Evolutionary conservation across 768 basidiomycete species (phyloP).

Genomic region (Cantharellus cinnabarinus): DNA sequence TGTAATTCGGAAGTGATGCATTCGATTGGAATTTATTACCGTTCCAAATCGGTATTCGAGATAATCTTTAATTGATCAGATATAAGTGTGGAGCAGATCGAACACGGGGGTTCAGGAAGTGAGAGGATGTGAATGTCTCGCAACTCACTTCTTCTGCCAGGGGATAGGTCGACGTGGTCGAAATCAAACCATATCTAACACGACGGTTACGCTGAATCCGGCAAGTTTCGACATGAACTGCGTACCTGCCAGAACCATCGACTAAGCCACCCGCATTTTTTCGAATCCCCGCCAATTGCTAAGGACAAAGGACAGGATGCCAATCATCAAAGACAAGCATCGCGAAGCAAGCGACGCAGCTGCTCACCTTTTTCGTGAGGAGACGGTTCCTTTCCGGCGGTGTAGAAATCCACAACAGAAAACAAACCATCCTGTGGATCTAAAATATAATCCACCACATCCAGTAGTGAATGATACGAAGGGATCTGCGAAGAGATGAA

Average conservation of each 20-base stretch:
- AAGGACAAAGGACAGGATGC: background rate
- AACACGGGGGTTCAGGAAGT: background rate
- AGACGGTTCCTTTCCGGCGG: conserved; percentile 32
- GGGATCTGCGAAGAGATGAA: conserved; percentile 25
- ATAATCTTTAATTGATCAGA: conserved; percentile 18
- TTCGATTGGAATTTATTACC: conserved; percentile 14
- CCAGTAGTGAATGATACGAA: conserved; percentile 42
- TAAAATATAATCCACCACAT: conserved; percentile 44
- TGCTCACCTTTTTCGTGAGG: conserved; percentile 25
- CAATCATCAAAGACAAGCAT: background rate
- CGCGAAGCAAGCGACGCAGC: background rate
- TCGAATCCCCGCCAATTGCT: conserved; percentile 38
- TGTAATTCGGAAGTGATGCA: background rate
- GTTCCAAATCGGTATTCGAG: conserved; percentile 65
- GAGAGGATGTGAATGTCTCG: background rate
- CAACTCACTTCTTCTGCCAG: background rate
- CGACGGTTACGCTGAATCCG: background rate
- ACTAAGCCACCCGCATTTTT: conserved; percentile 42
- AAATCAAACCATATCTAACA: conserved; percentile 36
- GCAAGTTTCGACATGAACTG: background rate
- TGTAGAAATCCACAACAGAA: conserved; percentile 58
- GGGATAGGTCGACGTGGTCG: conserved; percentile 14
- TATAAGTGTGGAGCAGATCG: background rate
- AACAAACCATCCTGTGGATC: conserved; percentile 38
- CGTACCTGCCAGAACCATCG: conserved; percentile 49